Evolutionary conservation across 345 rosid species (phyloP), one percentile per base, ranked within the genome.

Genomic region (Alliaria petiolata): DNA sequence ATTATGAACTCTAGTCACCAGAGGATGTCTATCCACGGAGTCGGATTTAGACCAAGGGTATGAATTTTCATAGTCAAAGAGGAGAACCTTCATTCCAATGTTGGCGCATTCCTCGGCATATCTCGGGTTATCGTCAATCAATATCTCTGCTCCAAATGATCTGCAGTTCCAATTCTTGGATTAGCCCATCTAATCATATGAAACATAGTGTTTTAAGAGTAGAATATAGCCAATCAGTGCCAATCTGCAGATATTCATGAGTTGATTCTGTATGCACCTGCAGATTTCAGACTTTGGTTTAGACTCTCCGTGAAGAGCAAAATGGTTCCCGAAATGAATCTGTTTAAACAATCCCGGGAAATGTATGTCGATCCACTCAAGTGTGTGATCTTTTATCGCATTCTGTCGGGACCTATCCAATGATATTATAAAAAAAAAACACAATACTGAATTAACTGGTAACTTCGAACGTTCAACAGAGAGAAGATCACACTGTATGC

Each of bases 281-380:
- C 99, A 95, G 75, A 95, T 95, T 81, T 95, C 99, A 51, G 99
- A 95, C 84, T 95, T 95, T 8, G 99, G 86, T 82, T 65, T 89
- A 43, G 99, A 91, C 71, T 82, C 81, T 68, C 99, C 99, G 58
- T 88, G 90, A 35, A 95, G 83, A 17, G 99, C 98, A 83, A 91
- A 95, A 84, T 95, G 99, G 71, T 95, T 95, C 43, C 99, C 99
- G 65, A 95, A 95, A 81, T 91, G 97, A 75, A 95, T 91, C 81
- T 91, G 95, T 56, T 83, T 82, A 74, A 95, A 95, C 55, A 95
- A 59, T 69, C 98, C 93, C 0, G 96, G 93, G 71, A 77, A 95
- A 76, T 95, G 87, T 78, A 82, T 86, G 77, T 84, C 84, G 62
- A 95, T 67, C 99, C 99, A 95, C 77, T 85, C 87, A 69, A 95